Conservation (phyloP, 345 rosid species). For the Citrus cavaleriei region DNA sequence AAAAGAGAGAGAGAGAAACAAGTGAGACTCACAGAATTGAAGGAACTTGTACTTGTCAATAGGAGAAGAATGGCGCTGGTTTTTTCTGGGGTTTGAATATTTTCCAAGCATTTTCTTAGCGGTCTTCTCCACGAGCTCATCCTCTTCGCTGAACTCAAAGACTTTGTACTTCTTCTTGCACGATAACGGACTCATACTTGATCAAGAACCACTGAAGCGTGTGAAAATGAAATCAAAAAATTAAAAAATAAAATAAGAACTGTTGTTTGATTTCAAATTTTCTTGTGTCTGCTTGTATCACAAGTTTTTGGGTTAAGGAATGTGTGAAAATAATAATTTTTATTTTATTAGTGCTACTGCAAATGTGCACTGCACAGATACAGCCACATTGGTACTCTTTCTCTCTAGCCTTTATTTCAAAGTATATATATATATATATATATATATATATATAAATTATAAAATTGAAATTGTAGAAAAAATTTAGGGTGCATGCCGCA, state of each 20-base stretch:
- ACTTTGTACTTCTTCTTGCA: conserved; percentile 20
- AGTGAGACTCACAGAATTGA: conserved; percentile 33
- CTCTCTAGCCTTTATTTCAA: too few species aligned
- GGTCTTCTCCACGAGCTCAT: conserved; percentile 28
- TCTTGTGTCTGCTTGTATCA: neutral
- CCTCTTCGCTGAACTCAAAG: conserved; percentile 45
- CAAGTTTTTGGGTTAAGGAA: neutral
- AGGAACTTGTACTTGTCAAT: conserved; percentile 38
- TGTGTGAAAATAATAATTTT: too few species aligned
- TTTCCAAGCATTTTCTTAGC: conserved; percentile 28
- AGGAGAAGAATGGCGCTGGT: conserved; percentile 1
- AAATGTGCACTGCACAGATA: too few species aligned
- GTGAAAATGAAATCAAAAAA: neutral
- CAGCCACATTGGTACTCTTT: too few species aligned
- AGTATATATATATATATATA: too few species aligned
- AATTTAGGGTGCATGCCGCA: too few species aligned
- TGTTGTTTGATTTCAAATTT: neutral
- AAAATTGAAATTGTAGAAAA: too few species aligned
- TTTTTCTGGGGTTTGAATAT: conserved; percentile 11
- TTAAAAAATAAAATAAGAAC: neutral
- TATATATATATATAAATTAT: too few species aligned
- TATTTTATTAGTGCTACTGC: too few species aligned
- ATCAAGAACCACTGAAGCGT: neutral
- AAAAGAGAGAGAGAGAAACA: neutral
- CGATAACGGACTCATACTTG: conserved; percentile 24